Percentiles rank a stretch among this genome's conserved stretches.
Evolutionary conservation across 257 asterid species (phyloP).

Genomic region (Solanum raphanifolium): DNA sequence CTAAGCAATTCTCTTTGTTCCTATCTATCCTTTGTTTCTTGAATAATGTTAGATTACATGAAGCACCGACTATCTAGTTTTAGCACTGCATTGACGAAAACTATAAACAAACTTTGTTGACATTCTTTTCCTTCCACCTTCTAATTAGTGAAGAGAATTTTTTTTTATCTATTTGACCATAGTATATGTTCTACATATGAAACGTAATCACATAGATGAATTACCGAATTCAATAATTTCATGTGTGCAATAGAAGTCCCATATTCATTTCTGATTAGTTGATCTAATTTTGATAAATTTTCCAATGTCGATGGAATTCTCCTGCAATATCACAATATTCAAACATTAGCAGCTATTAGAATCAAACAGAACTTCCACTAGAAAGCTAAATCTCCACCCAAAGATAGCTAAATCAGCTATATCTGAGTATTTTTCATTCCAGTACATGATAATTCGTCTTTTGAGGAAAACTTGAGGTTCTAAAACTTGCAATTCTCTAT

Average conservation of each 20-base stretch:
- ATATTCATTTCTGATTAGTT: slow-evolving; percentile 60
- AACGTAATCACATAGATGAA: neutral
- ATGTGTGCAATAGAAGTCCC: slow-evolving; percentile 51
- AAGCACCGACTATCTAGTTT: neutral
- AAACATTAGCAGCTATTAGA: neutral
- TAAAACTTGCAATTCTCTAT: neutral
- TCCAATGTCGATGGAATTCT: slow-evolving; percentile 61
- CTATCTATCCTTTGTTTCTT: neutral
- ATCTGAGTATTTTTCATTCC: neutral
- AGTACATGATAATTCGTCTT: neutral
- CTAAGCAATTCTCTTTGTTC: neutral
- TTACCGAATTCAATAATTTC: slow-evolving; percentile 65
- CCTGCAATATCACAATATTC: slow-evolving; percentile 32
- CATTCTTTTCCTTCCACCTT: neutral
- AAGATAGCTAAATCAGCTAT: neutral
- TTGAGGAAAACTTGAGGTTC: neutral
- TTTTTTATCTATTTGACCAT: neutral
- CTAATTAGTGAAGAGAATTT: neutral
- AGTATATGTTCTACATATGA: neutral
- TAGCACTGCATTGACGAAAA: no score
- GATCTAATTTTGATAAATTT: slow-evolving; percentile 60
- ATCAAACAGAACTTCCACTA: neutral
- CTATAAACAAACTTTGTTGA: neutral
- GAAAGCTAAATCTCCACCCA: neutral
- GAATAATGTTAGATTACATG: neutral